phyloP scores from a whole-genome alignment of 495 filamentous ascomycete genomes.

The Penicillium cataractarum region DNA sequence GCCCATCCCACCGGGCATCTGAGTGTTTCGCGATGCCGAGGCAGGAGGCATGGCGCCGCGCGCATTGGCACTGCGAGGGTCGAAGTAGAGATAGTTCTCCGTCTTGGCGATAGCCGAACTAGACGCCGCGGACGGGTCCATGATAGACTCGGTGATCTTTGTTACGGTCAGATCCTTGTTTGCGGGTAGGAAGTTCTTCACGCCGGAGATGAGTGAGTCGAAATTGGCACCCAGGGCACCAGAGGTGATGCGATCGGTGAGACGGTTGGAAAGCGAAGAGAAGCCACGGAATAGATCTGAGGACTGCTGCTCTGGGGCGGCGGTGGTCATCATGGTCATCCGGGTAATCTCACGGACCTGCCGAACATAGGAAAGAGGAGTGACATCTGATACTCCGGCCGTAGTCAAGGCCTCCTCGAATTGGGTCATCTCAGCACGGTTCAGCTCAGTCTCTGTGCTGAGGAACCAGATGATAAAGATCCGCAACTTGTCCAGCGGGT shows the following conservation, averaged over 20 bases:
- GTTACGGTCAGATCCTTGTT: slow-evolving; percentile 96
- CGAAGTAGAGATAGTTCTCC: slow-evolving; percentile 98
- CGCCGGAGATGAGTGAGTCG: slow-evolving; percentile 93
- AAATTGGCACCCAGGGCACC: slow-evolving; percentile 88
- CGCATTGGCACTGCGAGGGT: slow-evolving; percentile 89
- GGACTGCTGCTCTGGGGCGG: slow-evolving; percentile 67
- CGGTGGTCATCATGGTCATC: slow-evolving; percentile 98
- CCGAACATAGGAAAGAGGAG: slow-evolving; percentile 81
- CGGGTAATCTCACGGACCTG: slow-evolving; percentile 93
- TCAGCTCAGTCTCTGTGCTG: slow-evolving; percentile 89
- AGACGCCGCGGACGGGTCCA: slow-evolving; percentile 90
- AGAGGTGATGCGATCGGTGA: slow-evolving; percentile 93
- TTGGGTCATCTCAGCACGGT: slow-evolving; percentile 76
- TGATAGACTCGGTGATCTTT: slow-evolving; percentile 96
- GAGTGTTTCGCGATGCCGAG: slow-evolving; percentile 58
- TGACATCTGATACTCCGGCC: slow-evolving; percentile 70
- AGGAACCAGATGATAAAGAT: slow-evolving; percentile 98
- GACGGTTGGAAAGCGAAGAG: slow-evolving; percentile 80
- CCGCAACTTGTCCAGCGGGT: slow-evolving; percentile 85
- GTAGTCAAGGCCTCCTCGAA: slow-evolving; percentile 85
- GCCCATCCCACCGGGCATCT: slow-evolving; percentile 46
- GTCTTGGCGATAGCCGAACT: slow-evolving; percentile 95
- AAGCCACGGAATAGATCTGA: slow-evolving; percentile 86
- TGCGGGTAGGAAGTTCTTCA: slow-evolving; percentile 96
- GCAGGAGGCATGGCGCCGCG: slow-evolving; percentile 86